phyloP scores from a whole-genome alignment of 148 eudicot genomes.

The Suaeda aralocaspica region DNA sequence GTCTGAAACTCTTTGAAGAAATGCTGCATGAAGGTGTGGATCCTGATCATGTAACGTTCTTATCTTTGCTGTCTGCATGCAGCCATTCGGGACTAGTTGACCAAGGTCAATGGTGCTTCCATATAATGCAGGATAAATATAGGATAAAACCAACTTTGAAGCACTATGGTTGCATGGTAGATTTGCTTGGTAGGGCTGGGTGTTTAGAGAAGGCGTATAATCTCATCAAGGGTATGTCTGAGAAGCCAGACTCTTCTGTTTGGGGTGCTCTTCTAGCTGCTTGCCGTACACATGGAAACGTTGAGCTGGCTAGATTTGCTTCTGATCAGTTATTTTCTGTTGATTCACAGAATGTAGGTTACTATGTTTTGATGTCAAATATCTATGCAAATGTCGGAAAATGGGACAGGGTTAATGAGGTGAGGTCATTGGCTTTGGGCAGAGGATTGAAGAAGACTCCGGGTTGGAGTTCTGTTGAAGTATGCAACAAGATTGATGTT shows the following conservation, averaged over 20 bases:
- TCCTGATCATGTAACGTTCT: conserved; percentile 70
- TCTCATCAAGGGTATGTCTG: conserved; percentile 46
- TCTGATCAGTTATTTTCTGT: conserved; percentile 47
- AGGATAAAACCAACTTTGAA: conserved; percentile 52
- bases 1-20: conserved; percentile 51
- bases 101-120: conserved; percentile 52
- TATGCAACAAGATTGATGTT: conserved; percentile 45
- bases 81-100: conserved; percentile 72
- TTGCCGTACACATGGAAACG: conserved; percentile 61
- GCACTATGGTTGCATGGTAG: conserved; percentile 83
- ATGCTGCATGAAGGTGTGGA: conserved; percentile 57
- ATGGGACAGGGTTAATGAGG: conserved; percentile 66
- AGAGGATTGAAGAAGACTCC: conserved; percentile 76
- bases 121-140: conserved; percentile 50
- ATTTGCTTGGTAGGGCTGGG: conserved; percentile 71
- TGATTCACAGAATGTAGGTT: conserved; percentile 56
- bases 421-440: conserved; percentile 56
- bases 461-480: conserved; percentile 73
- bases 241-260: conserved; percentile 61
- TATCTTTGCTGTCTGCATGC: conserved; percentile 59
- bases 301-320: conserved; percentile 61
- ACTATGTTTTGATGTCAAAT: conserved; percentile 66
- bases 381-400: conserved; percentile 60
- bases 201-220: conserved; percentile 47
- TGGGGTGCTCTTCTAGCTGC: conserved; percentile 92